A percentile compares a stretch with the other conserved stretches of the same genome.
These are phyloP conservation scores for Ambrosiella beaveri DNA, from an alignment of 2,329 filamentous ascomycete genomes.

Conservation along the genomic window DNA sequence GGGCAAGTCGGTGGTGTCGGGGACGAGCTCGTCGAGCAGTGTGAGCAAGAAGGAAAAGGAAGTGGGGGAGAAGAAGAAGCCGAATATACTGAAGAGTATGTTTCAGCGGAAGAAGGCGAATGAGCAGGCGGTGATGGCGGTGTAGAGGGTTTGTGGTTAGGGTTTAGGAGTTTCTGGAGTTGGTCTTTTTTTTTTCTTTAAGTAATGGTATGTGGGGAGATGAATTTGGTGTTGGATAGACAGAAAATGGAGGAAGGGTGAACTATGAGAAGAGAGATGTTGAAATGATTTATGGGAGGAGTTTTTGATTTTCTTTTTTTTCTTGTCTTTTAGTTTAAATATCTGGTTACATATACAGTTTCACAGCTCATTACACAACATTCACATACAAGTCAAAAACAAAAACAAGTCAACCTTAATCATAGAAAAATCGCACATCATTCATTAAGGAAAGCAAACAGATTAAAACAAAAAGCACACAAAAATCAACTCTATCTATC, in stretches of 20 bases:
- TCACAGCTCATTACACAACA: no score
- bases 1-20: slow-evolving; percentile 15
- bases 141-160: slow-evolving; percentile 15
- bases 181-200: not conserved
- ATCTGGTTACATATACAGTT: not conserved
- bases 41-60: slow-evolving; percentile 15
- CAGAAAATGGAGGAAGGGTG: no score
- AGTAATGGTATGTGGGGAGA: no score
- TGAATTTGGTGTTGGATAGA: no score
- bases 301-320: slow-evolving; percentile 1
- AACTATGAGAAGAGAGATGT: no score
- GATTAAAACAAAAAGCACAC: not conserved
- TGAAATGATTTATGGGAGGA: not conserved
- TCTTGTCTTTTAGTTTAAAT: not conserved
- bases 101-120: slow-evolving; percentile 37
- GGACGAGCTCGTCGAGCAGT: not conserved
- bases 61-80: slow-evolving; percentile 23
- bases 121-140: slow-evolving; percentile 4
- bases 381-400: no score
- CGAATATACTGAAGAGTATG: slow-evolving; percentile 39
- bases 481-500: not conserved
- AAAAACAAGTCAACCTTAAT: no score
- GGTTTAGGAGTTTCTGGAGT: not conserved
- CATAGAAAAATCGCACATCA: no score
- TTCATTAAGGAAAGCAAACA: no score